Conservation (phyloP, 2,329 filamentous ascomycete species). For the Aspergillus candidus region DNA sequence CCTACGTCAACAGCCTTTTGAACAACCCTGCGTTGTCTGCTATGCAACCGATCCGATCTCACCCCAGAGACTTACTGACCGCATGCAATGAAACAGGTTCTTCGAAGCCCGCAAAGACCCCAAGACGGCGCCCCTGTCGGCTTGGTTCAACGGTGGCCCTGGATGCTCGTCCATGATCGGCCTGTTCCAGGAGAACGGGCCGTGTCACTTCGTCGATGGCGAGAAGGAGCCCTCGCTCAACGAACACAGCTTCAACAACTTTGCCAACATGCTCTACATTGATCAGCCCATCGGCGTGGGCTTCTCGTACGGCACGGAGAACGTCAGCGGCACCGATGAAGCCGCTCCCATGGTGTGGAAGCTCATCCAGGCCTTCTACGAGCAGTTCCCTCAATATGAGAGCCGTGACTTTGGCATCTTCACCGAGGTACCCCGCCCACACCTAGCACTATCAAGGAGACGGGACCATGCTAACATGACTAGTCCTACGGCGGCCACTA, state of each 20-base stretch:
- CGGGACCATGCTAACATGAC: neutral
- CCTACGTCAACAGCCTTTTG: neutral
- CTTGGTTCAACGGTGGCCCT: slow-evolving; percentile 46
- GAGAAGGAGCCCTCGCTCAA: slow-evolving; percentile 41
- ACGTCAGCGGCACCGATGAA: slow-evolving; percentile 38
- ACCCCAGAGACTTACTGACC: too few relatives aligned
- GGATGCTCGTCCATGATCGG: slow-evolving; percentile 41
- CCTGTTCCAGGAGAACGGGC: slow-evolving; percentile 40
- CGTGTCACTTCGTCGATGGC: slow-evolving; percentile 38
- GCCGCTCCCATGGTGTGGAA: slow-evolving; percentile 51
- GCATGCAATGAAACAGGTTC: slow-evolving; percentile 28
- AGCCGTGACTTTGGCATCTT: slow-evolving; percentile 31
- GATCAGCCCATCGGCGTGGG: slow-evolving; percentile 56
- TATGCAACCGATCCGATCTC: neutral
- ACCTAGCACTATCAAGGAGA: neutral
- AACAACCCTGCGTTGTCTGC: neutral
- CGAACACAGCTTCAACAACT: slow-evolving; percentile 54
- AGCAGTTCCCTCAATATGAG: slow-evolving; percentile 35
- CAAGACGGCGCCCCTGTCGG: slow-evolving; percentile 37
- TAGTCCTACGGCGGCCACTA: slow-evolving; percentile 34
- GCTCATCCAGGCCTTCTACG: slow-evolving; percentile 46
- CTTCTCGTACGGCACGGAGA: slow-evolving; percentile 42
- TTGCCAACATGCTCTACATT: slow-evolving; percentile 61
- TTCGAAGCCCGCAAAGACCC: slow-evolving; percentile 45
- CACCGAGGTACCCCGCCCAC: slow-evolving; percentile 20